Percentiles rank a stretch among this genome's conserved stretches.
Conservation (phyloP, 306 rosid genomes). For the Casuarina cunninghamiana region DNA sequence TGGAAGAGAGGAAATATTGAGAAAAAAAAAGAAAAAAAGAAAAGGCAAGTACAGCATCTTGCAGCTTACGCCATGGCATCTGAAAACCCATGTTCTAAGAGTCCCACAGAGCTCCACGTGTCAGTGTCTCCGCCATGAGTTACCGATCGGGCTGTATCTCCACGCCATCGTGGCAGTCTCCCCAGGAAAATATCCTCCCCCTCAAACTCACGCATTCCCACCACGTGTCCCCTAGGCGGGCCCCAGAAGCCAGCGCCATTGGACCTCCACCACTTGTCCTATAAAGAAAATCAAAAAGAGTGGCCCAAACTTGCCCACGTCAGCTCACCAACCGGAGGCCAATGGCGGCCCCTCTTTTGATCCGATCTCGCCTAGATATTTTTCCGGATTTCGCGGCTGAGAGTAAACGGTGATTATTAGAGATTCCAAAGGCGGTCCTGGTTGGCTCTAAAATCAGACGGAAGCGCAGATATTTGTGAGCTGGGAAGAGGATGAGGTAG, state of each 20-base stretch:
- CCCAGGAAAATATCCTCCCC: constrained; percentile 36
- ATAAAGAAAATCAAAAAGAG: constrained; percentile 19
- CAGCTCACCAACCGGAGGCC: constrained; percentile 11
- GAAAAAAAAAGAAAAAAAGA: too few relatives aligned
- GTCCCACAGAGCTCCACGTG: constrained; percentile 30
- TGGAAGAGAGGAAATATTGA: too few relatives aligned
- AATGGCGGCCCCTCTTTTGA: constrained; percentile 45
- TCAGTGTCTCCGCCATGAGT: constrained; percentile 29
- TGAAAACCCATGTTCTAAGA: too few relatives aligned
- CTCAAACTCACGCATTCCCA: not conserved
- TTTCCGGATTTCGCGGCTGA: constrained; percentile 37
- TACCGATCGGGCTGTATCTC: constrained; percentile 2
- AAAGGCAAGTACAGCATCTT: too few relatives aligned
- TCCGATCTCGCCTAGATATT: constrained; percentile 38
- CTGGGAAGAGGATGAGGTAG: not conserved
- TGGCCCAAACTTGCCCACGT: constrained; percentile 46
- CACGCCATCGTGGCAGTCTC: constrained; percentile 3
- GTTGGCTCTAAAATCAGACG: constrained; percentile 34
- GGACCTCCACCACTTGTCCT: not conserved
- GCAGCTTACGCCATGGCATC: too few relatives aligned
- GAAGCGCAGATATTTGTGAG: constrained; percentile 29
- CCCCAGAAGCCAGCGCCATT: constrained; percentile 8
- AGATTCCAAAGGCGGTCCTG: constrained; percentile 12
- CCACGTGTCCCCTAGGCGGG: constrained; percentile 26
- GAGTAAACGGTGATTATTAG: constrained; percentile 17